phyloP scores from a whole-genome alignment of 495 filamentous ascomycete species.

The Lasiosphaeria ovina region DNA sequence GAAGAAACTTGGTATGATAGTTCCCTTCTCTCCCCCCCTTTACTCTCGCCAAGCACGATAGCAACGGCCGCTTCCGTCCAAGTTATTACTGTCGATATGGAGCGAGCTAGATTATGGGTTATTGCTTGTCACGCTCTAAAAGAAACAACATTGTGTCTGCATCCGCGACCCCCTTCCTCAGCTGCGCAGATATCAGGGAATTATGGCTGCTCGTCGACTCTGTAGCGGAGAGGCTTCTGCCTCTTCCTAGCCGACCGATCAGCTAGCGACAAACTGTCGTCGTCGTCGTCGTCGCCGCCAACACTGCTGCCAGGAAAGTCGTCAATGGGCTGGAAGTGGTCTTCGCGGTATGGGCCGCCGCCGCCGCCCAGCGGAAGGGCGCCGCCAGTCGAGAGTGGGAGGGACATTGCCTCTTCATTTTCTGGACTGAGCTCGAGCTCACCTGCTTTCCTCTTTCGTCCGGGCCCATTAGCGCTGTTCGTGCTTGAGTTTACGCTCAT shows the following conservation, averaged over 20 bases:
- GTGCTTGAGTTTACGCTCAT: neutral
- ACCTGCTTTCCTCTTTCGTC: conserved; percentile 10
- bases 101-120: too few species aligned
- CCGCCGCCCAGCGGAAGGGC: neutral
- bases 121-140: too few species aligned
- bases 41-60: too few species aligned
- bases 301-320: conserved; percentile 6
- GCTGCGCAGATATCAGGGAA: too few species aligned
- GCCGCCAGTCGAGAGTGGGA: too few species aligned
- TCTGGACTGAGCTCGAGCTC: conserved; percentile 7
- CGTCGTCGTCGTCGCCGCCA: conserved; percentile 7
- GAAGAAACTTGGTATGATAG: too few species aligned
- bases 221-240: conserved; percentile 27
- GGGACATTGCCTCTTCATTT: neutral
- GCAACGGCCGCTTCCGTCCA: too few species aligned
- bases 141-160: too few species aligned
- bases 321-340: conserved; percentile 21
- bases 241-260: conserved; percentile 21
- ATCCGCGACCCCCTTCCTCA: too few species aligned
- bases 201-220: conserved; percentile 14
- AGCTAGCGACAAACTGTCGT: conserved; percentile 16
- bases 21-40: too few species aligned
- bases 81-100: too few species aligned
- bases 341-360: conserved; percentile 9
- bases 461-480: neutral